These are phyloP conservation scores for Ramalina intermedia DNA, from an alignment of 495 filamentous ascomycete species.

Conservation along the genomic window DNA sequence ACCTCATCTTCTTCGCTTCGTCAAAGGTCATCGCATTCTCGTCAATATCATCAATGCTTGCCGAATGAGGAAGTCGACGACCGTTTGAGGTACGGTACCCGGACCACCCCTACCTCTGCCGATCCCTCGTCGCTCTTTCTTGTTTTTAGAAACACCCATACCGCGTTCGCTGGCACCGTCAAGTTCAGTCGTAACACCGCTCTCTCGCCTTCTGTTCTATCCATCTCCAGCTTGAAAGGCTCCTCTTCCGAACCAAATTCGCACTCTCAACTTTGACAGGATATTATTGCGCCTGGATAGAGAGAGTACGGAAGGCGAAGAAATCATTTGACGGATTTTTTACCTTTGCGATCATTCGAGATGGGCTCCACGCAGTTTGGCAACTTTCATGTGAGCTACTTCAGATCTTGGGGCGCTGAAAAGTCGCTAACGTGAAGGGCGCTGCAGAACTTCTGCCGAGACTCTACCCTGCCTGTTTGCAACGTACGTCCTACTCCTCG, in stretches of 20 bases:
- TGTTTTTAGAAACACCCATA: conserved; percentile 7
- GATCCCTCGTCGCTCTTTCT: conserved; percentile 11
- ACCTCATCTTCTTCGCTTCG: not conserved
- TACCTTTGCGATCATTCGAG: conserved; percentile 7
- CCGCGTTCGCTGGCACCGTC: not conserved
- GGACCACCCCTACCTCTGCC: conserved; percentile 3
- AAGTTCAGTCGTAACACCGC: not conserved
- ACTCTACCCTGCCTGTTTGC: conserved; percentile 90
- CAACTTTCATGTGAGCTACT: conserved; percentile 66
- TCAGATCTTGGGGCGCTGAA: not conserved
- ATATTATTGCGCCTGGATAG: too few species aligned
- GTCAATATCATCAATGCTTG: not conserved
- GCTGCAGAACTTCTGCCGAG: conserved; percentile 79
- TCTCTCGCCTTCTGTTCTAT: not conserved
- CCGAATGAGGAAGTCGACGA: not conserved
- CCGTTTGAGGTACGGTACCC: not conserved
- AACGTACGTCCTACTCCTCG: conserved; percentile 53
- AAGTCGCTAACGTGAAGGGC: conserved; percentile 1
- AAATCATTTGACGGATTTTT: too few species aligned
- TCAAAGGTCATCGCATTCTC: not conserved
- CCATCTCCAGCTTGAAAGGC: not conserved
- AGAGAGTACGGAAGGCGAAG: not conserved
- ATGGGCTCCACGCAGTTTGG: conserved; percentile 65
- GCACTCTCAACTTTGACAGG: too few species aligned
- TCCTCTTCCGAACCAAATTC: too few species aligned